Evolutionary conservation across 371 early-diverging fungal genomes (phyloP).

Genomic region (Lichtheimia hyalospora): DNA sequence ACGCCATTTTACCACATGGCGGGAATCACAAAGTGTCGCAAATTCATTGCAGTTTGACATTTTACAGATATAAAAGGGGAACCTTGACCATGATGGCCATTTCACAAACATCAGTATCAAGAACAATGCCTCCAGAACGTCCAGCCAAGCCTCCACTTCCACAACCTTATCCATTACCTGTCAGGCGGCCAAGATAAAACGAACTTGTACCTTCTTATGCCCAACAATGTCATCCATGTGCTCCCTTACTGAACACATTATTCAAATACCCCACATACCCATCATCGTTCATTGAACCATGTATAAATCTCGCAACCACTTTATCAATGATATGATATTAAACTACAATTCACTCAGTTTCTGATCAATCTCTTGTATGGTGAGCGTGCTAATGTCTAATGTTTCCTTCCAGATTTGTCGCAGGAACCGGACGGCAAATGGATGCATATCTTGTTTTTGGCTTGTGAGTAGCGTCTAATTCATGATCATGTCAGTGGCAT

Average conservation of each 20-base stretch:
- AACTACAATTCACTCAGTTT: conserved; percentile 3
- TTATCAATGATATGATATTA: neutral
- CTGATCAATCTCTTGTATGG: conserved; percentile 17
- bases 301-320: neutral
- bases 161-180: conserved; percentile 17
- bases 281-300: neutral
- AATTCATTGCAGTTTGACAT: no score
- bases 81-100: no score
- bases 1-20: no score
- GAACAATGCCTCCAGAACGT: conserved; percentile 19
- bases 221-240: no score
- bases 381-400: conserved; percentile 14
- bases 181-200: conserved; percentile 6
- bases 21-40: no score
- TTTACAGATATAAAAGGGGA: no score
- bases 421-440: conserved; percentile 22
- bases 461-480: neutral
- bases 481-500: neutral
- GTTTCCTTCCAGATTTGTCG: conserved; percentile 28
- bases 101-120: neutral
- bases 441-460: conserved; percentile 4
- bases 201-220: no score
- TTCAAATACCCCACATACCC: neutral
- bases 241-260: neutral
- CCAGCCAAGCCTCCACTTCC: conserved; percentile 23